These are phyloP conservation scores for Aspergillus affinis DNA, from an alignment of 495 filamentous ascomycete species.

Conservation along the genomic window DNA sequence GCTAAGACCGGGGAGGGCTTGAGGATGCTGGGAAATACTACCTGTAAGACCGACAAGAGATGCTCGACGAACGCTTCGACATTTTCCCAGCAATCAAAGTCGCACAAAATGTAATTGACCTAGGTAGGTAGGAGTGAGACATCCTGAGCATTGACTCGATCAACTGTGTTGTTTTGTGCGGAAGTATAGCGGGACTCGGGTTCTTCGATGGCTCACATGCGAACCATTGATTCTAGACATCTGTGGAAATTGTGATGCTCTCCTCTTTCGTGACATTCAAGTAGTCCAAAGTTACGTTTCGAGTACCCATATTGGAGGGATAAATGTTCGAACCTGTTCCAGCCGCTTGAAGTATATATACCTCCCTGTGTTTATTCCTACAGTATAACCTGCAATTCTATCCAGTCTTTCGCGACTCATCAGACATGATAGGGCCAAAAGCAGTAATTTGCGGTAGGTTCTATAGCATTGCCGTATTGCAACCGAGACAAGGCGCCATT, in stretches of 20 bases:
- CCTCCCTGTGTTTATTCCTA: too few relatives aligned
- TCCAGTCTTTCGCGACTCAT: too few relatives aligned
- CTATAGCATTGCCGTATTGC: background rate
- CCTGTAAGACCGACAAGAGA: background rate
- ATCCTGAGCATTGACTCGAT: background rate
- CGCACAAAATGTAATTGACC: background rate
- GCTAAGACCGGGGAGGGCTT: background rate
- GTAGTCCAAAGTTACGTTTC: background rate
- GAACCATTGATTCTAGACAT: too few relatives aligned
- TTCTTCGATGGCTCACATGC: too few relatives aligned
- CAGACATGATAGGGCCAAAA: too few relatives aligned
- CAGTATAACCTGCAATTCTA: too few relatives aligned
- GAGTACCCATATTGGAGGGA: background rate
- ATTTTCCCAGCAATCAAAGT: background rate
- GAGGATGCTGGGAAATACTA: background rate
- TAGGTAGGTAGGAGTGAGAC: too few relatives aligned
- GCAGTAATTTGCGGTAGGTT: too few relatives aligned
- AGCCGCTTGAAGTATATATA: too few relatives aligned
- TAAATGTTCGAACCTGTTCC: too few relatives aligned
- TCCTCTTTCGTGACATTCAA: background rate
- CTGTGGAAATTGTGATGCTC: too few relatives aligned
- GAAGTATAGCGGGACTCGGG: background rate
- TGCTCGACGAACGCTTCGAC: background rate
- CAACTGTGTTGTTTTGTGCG: background rate
- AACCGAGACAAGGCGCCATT: background rate